Conservation (phyloP, 2,329 filamentous ascomycete genomes). For the Penicillium sclerotigenum region DNA sequence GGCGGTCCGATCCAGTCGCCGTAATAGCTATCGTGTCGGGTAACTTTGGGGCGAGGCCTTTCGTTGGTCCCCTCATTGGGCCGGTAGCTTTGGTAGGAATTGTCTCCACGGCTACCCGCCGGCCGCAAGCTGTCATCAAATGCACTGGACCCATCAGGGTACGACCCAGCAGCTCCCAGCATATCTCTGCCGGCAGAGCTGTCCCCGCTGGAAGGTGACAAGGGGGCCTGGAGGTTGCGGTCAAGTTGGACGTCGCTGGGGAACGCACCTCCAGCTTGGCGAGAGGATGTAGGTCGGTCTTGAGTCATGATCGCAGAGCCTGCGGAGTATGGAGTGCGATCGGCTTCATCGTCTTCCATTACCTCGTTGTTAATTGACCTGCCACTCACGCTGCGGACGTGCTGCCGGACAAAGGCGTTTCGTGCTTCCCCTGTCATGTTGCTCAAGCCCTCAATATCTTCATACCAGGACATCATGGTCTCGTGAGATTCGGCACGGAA, state of each 20-base stretch:
- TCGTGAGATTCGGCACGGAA: slow-evolving; percentile 71
- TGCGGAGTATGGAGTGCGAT: slow-evolving; percentile 63
- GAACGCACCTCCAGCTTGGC: slow-evolving; percentile 92
- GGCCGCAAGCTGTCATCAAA: slow-evolving; percentile 37
- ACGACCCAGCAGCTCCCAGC: slow-evolving; percentile 56
- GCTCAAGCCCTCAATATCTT: slow-evolving; percentile 85
- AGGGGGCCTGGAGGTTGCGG: slow-evolving; percentile 74
- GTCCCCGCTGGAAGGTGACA: slow-evolving; percentile 76
- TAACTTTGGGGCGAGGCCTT: slow-evolving; percentile 15
- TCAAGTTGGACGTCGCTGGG: slow-evolving; percentile 89
- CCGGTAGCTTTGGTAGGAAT: slow-evolving; percentile 11
- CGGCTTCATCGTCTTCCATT: slow-evolving; percentile 71
- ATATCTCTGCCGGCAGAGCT: slow-evolving; percentile 67
- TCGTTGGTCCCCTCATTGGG: slow-evolving; percentile 8
- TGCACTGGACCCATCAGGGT: slow-evolving; percentile 48
- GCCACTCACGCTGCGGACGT: slow-evolving; percentile 73
- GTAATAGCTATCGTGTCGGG: slow-evolving; percentile 43
- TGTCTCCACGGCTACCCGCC: slow-evolving; percentile 20
- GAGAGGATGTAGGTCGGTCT: slow-evolving; percentile 43
- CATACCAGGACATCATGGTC: slow-evolving; percentile 96
- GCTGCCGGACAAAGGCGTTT: slow-evolving; percentile 78
- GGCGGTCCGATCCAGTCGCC: slow-evolving; percentile 54
- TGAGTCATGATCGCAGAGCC: slow-evolving; percentile 44
- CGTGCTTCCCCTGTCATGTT: slow-evolving; percentile 86
- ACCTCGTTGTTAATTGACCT: slow-evolving; percentile 69